phyloP scores from a whole-genome alignment of 2,329 filamentous ascomycete species.

The Lasiodiplodia gonubiensis region DNA sequence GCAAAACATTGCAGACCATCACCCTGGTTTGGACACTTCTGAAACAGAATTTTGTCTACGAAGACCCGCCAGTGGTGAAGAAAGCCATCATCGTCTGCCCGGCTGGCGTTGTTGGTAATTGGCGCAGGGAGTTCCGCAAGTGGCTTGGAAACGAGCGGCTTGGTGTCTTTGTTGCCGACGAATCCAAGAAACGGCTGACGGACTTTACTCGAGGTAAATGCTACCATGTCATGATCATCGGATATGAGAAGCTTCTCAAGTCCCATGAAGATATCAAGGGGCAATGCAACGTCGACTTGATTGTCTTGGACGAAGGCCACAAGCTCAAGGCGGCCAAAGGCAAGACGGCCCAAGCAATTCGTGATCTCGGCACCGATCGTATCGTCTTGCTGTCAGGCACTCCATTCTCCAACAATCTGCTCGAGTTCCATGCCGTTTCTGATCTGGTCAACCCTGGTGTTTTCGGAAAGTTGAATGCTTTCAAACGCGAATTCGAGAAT shows the following conservation, averaged over 20 bases:
- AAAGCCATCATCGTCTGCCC: conserved; percentile 77
- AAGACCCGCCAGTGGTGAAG: conserved; percentile 65
- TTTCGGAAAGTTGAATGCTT: conserved; percentile 65
- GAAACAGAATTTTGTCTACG: conserved; percentile 72
- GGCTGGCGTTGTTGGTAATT: conserved; percentile 74
- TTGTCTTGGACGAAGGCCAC: conserved; percentile 73
- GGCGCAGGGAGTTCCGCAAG: conserved; percentile 74
- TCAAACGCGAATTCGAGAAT: conserved; percentile 68
- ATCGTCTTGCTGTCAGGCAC: conserved; percentile 70
- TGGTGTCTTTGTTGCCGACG: conserved; percentile 69
- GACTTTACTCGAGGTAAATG: conserved; percentile 72
- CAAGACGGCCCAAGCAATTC: conserved; percentile 70
- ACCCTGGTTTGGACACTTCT: conserved; percentile 73
- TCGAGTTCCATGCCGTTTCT: conserved; percentile 71
- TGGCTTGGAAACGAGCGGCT: conserved; percentile 75
- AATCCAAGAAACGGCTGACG: conserved; percentile 64
- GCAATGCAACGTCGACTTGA: conserved; percentile 68
- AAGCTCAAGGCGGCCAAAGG: conserved; percentile 72
- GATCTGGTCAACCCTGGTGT: conserved; percentile 72
- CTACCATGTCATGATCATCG: conserved; percentile 75
- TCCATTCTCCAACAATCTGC: conserved; percentile 71
- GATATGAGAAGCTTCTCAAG: conserved; percentile 71
- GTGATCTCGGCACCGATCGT: conserved; percentile 65
- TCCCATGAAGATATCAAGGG: conserved; percentile 70
- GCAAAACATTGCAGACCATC: conserved; percentile 76